Percentiles rank a stretch among this genome's conserved stretches.
Conservation (phyloP, 2,329 filamentous ascomycete species). For the Alternaria conjuncta region DNA sequence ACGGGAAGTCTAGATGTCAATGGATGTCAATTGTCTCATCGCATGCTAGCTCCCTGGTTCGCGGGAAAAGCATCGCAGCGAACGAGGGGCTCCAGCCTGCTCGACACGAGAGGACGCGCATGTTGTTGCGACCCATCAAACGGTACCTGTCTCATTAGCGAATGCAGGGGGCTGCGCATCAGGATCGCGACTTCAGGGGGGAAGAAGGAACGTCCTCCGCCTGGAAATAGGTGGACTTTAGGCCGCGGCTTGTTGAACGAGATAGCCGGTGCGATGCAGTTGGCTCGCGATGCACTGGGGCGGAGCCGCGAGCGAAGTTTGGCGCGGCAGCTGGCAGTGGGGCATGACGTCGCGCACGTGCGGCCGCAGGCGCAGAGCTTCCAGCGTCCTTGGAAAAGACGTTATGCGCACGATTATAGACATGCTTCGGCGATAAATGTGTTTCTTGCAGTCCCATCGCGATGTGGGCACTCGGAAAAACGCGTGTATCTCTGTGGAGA, state of each 20-base stretch:
- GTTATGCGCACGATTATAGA: background rate
- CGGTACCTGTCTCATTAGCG: slow-evolving; percentile 10
- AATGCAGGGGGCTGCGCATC: slow-evolving; percentile 10
- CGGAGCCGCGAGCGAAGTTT: slow-evolving; percentile 2
- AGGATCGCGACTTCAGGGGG: slow-evolving; percentile 3
- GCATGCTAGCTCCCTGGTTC: slow-evolving; percentile 2
- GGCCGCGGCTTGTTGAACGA: background rate
- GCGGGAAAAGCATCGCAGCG: slow-evolving; percentile 7
- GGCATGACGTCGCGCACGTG: slow-evolving; percentile 14
- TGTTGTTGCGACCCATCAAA: slow-evolving; percentile 5
- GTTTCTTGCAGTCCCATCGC: background rate
- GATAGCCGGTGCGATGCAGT: background rate
- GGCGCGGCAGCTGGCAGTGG: background rate
- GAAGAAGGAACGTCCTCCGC: background rate
- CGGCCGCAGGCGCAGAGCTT: background rate
- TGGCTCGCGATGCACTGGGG: background rate
- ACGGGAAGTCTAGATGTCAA: slow-evolving; percentile 1
- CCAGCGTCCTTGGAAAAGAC: background rate
- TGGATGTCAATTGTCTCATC: background rate
- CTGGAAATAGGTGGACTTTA: background rate
- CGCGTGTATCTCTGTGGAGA: background rate
- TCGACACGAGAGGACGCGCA: background rate
- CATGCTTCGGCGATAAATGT: background rate
- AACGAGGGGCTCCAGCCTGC: background rate
- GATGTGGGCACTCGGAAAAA: background rate